These are phyloP conservation scores for Aspergillus ellipticus DNA, from an alignment of 495 filamentous ascomycete genomes.

Conservation along the genomic window DNA sequence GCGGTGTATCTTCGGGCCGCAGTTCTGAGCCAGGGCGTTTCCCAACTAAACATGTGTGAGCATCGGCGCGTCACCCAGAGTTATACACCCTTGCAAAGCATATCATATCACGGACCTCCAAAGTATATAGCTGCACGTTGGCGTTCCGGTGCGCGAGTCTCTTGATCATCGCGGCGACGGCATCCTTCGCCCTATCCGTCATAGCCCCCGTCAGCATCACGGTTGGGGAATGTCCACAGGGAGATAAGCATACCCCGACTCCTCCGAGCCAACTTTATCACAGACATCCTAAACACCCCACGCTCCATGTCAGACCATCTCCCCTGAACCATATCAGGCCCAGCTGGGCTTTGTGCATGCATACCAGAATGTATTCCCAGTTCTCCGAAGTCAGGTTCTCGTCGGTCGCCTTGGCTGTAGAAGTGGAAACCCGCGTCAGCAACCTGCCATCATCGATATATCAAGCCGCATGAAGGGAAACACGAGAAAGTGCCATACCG, in stretches of 20 bases:
- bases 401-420: slow-evolving; percentile 98
- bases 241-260: slow-evolving; percentile 52
- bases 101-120: slow-evolving; percentile 64
- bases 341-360: slow-evolving; percentile 11
- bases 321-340: not conserved
- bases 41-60: slow-evolving; percentile 52
- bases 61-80: not conserved
- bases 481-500: slow-evolving; percentile 50
- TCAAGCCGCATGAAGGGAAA: not conserved
- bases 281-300: slow-evolving; percentile 69
- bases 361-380: slow-evolving; percentile 92
- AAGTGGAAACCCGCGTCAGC: slow-evolving; percentile 24
- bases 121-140: slow-evolving; percentile 97
- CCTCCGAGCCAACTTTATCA: slow-evolving; percentile 73
- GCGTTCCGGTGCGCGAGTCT: slow-evolving; percentile 94
- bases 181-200: slow-evolving; percentile 72
- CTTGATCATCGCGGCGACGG: slow-evolving; percentile 91
- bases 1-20: slow-evolving; percentile 84
- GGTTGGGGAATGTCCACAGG: not conserved
- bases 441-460: not conserved
- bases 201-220: slow-evolving; percentile 16
- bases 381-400: slow-evolving; percentile 98
- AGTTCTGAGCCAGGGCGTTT: slow-evolving; percentile 94
- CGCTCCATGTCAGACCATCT: slow-evolving; percentile 16
- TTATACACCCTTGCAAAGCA: not conserved